Conservation (phyloP, 805 yeast genomes). For the Nakazawaea wickerhamii region DNA sequence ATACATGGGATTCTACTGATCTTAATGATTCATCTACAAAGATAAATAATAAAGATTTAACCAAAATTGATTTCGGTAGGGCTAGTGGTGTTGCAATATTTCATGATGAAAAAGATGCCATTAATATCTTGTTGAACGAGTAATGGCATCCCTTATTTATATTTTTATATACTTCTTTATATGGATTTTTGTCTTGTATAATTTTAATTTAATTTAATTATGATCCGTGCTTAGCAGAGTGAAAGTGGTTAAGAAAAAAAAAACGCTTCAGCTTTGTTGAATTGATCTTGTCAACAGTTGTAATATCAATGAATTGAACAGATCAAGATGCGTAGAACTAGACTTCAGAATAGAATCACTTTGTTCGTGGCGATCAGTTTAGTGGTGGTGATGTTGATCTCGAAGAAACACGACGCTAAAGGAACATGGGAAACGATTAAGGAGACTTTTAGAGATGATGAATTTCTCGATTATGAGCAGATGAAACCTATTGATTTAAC, state of each 20-base stretch:
- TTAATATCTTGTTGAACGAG: slow-evolving; percentile 9
- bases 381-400: background rate
- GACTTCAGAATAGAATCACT: background rate
- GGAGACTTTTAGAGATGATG: slow-evolving; percentile 1
- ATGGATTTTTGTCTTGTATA: background rate
- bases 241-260: background rate
- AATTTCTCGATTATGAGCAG: background rate
- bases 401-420: background rate
- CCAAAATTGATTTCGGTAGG: slow-evolving; percentile 13
- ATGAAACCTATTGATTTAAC: background rate
- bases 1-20: slow-evolving; percentile 1
- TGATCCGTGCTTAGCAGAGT: too few species aligned
- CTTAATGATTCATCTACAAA: slow-evolving; percentile 1
- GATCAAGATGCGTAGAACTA: slow-evolving; percentile 1
- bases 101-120: slow-evolving; percentile 9
- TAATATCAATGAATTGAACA: too few species aligned
- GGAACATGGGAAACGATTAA: background rate
- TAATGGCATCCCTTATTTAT: too few species aligned
- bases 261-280: too few species aligned
- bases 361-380: background rate
- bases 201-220: too few species aligned
- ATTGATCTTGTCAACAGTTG: too few species aligned
- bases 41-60: slow-evolving; percentile 3
- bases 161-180: too few species aligned
- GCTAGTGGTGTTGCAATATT: slow-evolving; percentile 13